These are phyloP conservation scores for Musa acuminata DNA, from an alignment of 176 grass and related monocot species.

Conservation along the genomic window DNA sequence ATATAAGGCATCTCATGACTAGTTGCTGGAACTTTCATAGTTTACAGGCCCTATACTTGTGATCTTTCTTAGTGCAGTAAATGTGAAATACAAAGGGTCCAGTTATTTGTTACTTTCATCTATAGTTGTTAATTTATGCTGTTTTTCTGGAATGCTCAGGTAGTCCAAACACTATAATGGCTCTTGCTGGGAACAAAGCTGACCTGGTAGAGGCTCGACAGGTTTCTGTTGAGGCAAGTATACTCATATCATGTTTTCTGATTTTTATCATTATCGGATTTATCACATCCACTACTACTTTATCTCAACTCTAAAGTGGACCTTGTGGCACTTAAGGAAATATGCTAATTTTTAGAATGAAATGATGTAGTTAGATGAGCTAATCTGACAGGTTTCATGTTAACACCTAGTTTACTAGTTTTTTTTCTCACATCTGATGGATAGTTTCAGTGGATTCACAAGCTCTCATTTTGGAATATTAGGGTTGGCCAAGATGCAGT, in stretches of 20 bases:
- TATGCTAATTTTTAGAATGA: background rate
- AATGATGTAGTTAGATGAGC: background rate
- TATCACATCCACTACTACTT: background rate
- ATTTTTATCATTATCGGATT: background rate
- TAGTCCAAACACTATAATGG: slow-evolving; percentile 74
- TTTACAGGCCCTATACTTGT: too few species aligned
- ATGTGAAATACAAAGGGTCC: background rate
- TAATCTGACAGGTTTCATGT: background rate
- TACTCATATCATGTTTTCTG: slow-evolving; percentile 6
- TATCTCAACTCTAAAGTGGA: background rate
- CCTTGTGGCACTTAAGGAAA: background rate
- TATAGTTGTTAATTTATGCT: too few species aligned
- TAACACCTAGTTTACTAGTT: background rate
- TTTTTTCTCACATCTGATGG: background rate
- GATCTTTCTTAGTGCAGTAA: too few species aligned
- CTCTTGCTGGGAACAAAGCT: slow-evolving; percentile 95
- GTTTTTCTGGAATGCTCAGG: slow-evolving; percentile 24
- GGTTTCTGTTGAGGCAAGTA: slow-evolving; percentile 60
- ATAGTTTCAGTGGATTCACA: too few species aligned
- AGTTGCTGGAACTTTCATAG: too few species aligned
- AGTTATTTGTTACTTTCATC: too few species aligned
- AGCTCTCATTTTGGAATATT: too few species aligned
- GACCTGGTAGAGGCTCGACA: slow-evolving; percentile 70
- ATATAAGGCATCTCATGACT: too few species aligned
- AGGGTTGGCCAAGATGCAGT: too few species aligned